phyloP scores from a whole-genome alignment of 331 rosid genomes.

The Pyrus hybrid region DNA sequence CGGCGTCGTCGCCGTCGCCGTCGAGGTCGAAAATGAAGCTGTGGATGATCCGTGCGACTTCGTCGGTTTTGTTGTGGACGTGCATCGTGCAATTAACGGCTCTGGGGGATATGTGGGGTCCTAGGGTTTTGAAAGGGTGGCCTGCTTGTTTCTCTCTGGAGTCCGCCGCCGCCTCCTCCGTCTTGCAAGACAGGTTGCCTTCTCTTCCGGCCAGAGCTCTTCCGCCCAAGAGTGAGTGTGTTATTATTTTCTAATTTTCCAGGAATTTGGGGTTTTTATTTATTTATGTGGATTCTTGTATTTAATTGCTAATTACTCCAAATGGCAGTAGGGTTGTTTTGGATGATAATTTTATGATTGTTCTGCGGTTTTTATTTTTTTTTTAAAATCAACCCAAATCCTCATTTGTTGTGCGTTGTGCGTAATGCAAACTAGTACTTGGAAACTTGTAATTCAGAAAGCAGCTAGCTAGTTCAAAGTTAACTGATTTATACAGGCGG shows the following conservation, averaged over 20 bases:
- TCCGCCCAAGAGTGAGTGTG: conserved; percentile 72
- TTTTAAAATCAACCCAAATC: neutral
- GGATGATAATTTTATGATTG: neutral
- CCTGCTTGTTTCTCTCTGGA: conserved; percentile 80
- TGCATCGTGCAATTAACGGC: conserved; percentile 81
- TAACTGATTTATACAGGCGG: neutral
- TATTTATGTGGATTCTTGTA: neutral
- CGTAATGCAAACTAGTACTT: neutral
- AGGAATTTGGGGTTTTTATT: neutral
- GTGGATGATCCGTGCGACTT: conserved; percentile 80
- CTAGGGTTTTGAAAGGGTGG: conserved; percentile 93
- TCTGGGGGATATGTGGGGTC: conserved; percentile 77
- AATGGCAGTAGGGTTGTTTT: neutral
- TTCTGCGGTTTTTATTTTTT: neutral
- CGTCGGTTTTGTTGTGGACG: conserved; percentile 84
- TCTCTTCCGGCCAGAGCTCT: conserved; percentile 51
- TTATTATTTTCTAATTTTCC: neutral
- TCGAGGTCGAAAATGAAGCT: conserved; percentile 65
- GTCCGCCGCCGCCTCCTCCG: conserved; percentile 28
- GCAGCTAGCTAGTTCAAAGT: neutral
- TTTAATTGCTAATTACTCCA: neutral
- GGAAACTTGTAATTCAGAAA: neutral
- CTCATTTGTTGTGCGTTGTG: neutral
- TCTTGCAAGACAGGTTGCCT: conserved; percentile 25
- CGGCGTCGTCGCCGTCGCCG: conserved; percentile 33